These are phyloP conservation scores for Fusarium anthophilum DNA, from an alignment of 2,329 filamentous ascomycete genomes.

Conservation along the genomic window DNA sequence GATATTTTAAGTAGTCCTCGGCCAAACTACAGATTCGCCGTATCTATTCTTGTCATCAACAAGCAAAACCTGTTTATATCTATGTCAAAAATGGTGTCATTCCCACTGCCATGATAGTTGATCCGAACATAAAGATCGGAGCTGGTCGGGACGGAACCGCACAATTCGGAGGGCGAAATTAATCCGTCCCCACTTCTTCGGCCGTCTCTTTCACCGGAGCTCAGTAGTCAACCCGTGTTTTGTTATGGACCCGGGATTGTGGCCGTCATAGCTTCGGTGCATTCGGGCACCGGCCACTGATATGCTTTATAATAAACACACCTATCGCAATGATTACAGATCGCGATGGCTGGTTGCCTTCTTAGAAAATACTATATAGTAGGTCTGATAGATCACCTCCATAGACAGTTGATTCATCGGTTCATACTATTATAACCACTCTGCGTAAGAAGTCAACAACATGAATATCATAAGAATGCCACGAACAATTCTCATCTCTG, in stretches of 20 bases:
- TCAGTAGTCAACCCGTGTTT: not conserved
- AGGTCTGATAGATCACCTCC: not conserved
- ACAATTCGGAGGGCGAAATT: conserved; percentile 19
- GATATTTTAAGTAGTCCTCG: not conserved
- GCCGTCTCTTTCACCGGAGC: not conserved
- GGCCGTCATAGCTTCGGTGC: not conserved
- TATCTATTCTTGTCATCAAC: not conserved
- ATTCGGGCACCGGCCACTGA: not conserved
- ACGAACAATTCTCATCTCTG: conserved; percentile 46
- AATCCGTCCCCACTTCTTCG: conserved; percentile 16
- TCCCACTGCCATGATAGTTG: not conserved
- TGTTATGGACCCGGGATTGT: not conserved
- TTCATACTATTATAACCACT: not conserved
- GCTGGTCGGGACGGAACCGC: not conserved
- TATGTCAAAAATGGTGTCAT: not conserved
- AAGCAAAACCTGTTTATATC: not conserved
- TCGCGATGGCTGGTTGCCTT: accelerated
- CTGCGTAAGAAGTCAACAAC: not conserved
- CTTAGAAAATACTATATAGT: not conserved
- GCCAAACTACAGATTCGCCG: not conserved
- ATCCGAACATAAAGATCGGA: conserved; percentile 3
- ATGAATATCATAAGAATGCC: not conserved
- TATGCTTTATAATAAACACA: not conserved
- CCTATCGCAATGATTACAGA: not conserved
- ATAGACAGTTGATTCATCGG: not conserved